Percentiles rank a stretch among this genome's conserved stretches.
Conservation (phyloP, 2,329 filamentous ascomycete genomes). For the Talaromyces sp. region DNA sequence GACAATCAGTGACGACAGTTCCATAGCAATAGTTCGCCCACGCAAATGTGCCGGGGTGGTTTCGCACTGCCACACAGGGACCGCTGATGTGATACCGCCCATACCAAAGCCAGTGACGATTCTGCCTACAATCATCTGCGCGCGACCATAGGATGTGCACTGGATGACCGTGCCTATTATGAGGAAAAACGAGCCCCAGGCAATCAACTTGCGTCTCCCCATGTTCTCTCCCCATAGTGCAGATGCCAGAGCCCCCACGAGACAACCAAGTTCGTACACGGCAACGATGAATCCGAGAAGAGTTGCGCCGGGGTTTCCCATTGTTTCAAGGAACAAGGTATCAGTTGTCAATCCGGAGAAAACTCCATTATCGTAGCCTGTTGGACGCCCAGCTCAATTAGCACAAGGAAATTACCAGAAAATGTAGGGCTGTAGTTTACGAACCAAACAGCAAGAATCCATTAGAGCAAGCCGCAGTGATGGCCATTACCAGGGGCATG, state of each 20-base stretch:
- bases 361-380: slow-evolving; percentile 14
- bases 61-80: slow-evolving; percentile 50
- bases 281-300: slow-evolving; percentile 25
- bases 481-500: slow-evolving; percentile 13
- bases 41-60: slow-evolving; percentile 48
- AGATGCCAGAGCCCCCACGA: slow-evolving; percentile 46
- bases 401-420: not conserved
- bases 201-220: slow-evolving; percentile 48
- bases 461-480: slow-evolving; percentile 12
- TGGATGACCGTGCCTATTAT: slow-evolving; percentile 47
- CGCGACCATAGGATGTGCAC: slow-evolving; percentile 41
- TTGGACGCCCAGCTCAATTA: not conserved
- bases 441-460: slow-evolving; percentile 2
- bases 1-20: slow-evolving; percentile 48
- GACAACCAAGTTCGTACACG: slow-evolving; percentile 47
- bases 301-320: slow-evolving; percentile 11
- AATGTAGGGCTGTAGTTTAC: not conserved
- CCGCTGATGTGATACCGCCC: slow-evolving; percentile 48
- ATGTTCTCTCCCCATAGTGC: slow-evolving; percentile 49
- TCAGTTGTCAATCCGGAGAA: slow-evolving; percentile 14
- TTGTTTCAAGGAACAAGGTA: slow-evolving; percentile 10
- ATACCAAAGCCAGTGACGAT: slow-evolving; percentile 51
- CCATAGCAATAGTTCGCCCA: slow-evolving; percentile 50
- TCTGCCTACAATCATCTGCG: slow-evolving; percentile 48
- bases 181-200: slow-evolving; percentile 45